Evolutionary conservation across 2,329 filamentous ascomycete species (phyloP).

Genomic region (Alternaria infectoria): DNA sequence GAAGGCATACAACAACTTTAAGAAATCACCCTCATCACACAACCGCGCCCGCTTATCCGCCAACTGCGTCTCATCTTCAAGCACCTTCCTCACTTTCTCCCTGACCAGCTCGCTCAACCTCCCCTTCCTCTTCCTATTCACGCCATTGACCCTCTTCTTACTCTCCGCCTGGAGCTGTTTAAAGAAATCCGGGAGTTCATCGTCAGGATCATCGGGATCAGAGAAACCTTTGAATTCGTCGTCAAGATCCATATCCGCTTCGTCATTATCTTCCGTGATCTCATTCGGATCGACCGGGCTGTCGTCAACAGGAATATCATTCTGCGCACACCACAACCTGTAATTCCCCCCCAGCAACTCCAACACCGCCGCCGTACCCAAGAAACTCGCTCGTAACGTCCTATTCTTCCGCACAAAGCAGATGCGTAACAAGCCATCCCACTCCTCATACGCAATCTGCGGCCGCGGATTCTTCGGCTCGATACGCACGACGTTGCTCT

Average conservation of each 20-base stretch:
- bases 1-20: conserved; percentile 81
- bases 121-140: conserved; percentile 73
- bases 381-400: conserved; percentile 80
- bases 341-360: conserved; percentile 88
- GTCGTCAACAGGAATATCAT: conserved; percentile 79
- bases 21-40: conserved; percentile 91
- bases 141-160: conserved; percentile 52
- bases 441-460: conserved; percentile 91
- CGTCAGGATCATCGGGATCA: conserved; percentile 64
- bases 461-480: conserved; percentile 86
- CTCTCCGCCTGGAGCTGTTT: conserved; percentile 63
- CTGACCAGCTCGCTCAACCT: conserved; percentile 82
- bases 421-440: conserved; percentile 86
- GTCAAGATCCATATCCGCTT: conserved; percentile 55
- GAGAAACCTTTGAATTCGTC: conserved; percentile 58
- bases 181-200: conserved; percentile 85
- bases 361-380: conserved; percentile 81
- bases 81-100: conserved; percentile 83
- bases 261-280: conserved; percentile 50
- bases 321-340: conserved; percentile 85
- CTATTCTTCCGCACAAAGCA: conserved; percentile 90
- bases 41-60: conserved; percentile 82
- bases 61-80: conserved; percentile 80
- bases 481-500: conserved; percentile 87
- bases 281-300: conserved; percentile 45